Evolutionary conservation across 139 green algal species (phyloP).

Genomic region (Tetraselmis chui): DNA sequence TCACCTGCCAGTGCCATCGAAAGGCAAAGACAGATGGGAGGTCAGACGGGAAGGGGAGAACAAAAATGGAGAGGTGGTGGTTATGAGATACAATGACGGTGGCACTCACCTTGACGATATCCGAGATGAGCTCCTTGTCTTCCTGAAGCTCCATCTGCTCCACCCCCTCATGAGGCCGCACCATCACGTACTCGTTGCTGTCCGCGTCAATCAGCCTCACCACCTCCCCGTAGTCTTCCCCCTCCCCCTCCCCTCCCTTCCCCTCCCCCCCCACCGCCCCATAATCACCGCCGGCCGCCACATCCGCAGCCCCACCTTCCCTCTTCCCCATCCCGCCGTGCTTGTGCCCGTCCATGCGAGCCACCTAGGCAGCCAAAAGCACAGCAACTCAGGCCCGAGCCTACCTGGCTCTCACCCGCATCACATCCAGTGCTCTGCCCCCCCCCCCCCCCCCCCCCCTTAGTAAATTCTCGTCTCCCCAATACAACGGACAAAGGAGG

Average conservation of each 20-base stretch:
- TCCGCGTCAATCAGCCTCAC: slow-evolving; percentile 40
- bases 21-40: too few species aligned
- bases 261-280: background rate
- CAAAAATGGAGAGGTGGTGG: slow-evolving; percentile 8
- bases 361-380: background rate
- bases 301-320: too few species aligned
- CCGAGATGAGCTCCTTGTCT: slow-evolving; percentile 29
- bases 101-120: slow-evolving; percentile 15
- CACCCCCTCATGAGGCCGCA: slow-evolving; percentile 30
- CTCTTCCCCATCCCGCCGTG: background rate
- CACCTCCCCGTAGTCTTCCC: slow-evolving; percentile 29
- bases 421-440: too few species aligned
- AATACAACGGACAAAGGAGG: too few species aligned
- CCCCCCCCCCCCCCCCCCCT: too few species aligned
- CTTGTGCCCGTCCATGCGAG: background rate
- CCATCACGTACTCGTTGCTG: slow-evolving; percentile 55
- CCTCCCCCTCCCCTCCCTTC: background rate
- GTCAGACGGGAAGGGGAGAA: slow-evolving; percentile 13
- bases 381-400: too few species aligned
- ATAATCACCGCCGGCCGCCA: background rate
- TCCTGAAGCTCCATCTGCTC: slow-evolving; percentile 44
- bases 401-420: too few species aligned
- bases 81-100: background rate
- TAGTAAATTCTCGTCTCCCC: too few species aligned
- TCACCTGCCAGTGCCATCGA: background rate